Conservation (phyloP, 139 green algal species). For the Coccomyxa sp. region DNA sequence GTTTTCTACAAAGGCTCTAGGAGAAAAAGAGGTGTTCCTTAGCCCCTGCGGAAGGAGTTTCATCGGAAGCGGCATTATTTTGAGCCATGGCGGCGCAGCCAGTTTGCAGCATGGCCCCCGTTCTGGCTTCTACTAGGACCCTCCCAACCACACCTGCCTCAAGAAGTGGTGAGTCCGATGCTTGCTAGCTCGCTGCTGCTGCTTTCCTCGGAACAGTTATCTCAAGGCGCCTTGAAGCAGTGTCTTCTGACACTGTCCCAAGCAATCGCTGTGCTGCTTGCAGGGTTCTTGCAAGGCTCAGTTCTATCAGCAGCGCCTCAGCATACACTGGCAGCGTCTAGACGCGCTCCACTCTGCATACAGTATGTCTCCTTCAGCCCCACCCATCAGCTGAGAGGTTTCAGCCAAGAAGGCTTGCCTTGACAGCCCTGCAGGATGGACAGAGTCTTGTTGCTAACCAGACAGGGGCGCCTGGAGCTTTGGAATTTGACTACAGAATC, state of each 20-base stretch:
- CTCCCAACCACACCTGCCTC: neutral
- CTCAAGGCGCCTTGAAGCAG: neutral
- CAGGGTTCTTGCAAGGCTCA: neutral
- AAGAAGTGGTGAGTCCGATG: neutral
- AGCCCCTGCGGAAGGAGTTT: neutral
- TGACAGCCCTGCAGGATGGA: neutral
- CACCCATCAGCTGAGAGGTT: too few species aligned
- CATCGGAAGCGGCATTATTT: neutral
- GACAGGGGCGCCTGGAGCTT: neutral
- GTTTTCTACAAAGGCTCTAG: neutral
- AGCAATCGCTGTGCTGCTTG: neutral
- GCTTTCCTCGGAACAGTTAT: neutral
- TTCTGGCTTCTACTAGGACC: neutral
- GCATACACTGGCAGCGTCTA: neutral
- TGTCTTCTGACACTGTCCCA: neutral
- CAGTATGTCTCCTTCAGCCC: too few species aligned
- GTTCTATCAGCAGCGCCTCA: neutral
- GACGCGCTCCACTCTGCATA: neutral
- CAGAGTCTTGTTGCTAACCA: neutral
- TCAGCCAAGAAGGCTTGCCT: neutral
- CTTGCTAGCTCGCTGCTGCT: too few species aligned
- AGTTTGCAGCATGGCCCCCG: neutral
- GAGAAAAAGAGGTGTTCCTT: too few species aligned
- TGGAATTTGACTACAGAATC: neutral
- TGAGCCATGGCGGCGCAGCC: neutral